Evolutionary conservation across 1,139 yeast species (phyloP), one percentile per base, ranked within the genome.

Genomic region (Scheffersomyces stambukii): DNA sequence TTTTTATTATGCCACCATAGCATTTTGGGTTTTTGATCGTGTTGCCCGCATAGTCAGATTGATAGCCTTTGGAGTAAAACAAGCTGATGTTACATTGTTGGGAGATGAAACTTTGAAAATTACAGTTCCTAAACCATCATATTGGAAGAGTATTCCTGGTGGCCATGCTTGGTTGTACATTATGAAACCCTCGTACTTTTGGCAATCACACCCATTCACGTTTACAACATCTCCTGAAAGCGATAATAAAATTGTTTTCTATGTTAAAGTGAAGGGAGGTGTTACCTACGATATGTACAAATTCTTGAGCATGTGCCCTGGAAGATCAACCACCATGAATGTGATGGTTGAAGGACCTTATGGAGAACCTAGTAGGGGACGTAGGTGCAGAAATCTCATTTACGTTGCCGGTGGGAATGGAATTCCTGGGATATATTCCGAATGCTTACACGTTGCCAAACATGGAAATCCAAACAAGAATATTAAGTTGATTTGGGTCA

Each of bases 111-210:
- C 71, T 2, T 52, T 70, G 15, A 60, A 60, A 40, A 56, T 70
- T 3, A 42, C 51, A 4, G 56, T 69, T 1, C 67, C 70, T 2
- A 64, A 52, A 28, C 70, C 74, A 10, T 41, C 38, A 2, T 42
- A 53, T 36, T 70, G 75, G 74, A 48, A 54, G 17, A 46, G 67
- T 1, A 43, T 53, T 27, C 73, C 75, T 8, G 79, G 78, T 19
- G 71, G 75, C 2, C 75, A 71, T 44, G 77, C 73, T 1, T 74
- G 65, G 33, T 54, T 74, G 19, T 64, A 70, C 38, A 71, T 74
- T 44, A 35, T 69, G 23, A 48, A 48, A 27, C 57, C 57, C 5
- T 31, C 47, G 11, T 53, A 53, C 32, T 64, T 64, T 41, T 64
- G 66, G 66, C 71, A 64, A 39, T 60, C 68, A 2, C 71, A 64